A percentile compares a stretch with the other conserved stretches of the same genome.
These are phyloP conservation scores for Flaveria brownii DNA, from an alignment of 129 eudicot species.

Conservation along the genomic window DNA sequence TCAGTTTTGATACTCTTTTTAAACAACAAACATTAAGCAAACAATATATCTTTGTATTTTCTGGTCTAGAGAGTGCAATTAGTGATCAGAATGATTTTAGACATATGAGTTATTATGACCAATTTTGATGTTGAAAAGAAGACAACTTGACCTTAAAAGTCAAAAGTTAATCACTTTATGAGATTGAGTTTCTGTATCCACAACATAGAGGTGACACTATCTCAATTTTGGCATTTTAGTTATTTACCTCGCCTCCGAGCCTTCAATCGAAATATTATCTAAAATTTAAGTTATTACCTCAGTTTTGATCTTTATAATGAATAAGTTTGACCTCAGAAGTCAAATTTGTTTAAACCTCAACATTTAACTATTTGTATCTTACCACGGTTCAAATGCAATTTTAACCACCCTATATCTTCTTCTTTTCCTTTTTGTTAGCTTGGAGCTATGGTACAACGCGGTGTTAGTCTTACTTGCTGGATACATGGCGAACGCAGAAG, in stretches of 20 bases:
- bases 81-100: neutral
- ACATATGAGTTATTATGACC: neutral
- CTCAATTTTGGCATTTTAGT: neutral
- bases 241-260: neutral
- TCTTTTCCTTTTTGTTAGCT: slow-evolving; percentile 37
- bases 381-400: too few species aligned
- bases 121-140: neutral
- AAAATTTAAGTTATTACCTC: neutral
- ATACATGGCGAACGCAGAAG: slow-evolving; percentile 75
- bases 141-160: slow-evolving; percentile 19
- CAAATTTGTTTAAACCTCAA: neutral
- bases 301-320: neutral
- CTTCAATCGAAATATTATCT: neutral
- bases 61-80: neutral
- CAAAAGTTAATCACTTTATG: slow-evolving; percentile 12
- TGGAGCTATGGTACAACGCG: slow-evolving; percentile 86
- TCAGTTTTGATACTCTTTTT: neutral
- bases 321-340: slow-evolving; percentile 2
- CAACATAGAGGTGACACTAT: too few species aligned
- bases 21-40: neutral
- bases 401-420: neutral
- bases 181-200: neutral
- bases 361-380: neutral
- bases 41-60: neutral
- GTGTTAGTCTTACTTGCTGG: slow-evolving; percentile 78